phyloP scores from a whole-genome alignment of 1,139 yeast genomes.

The Zygoascus sp. region DNA sequence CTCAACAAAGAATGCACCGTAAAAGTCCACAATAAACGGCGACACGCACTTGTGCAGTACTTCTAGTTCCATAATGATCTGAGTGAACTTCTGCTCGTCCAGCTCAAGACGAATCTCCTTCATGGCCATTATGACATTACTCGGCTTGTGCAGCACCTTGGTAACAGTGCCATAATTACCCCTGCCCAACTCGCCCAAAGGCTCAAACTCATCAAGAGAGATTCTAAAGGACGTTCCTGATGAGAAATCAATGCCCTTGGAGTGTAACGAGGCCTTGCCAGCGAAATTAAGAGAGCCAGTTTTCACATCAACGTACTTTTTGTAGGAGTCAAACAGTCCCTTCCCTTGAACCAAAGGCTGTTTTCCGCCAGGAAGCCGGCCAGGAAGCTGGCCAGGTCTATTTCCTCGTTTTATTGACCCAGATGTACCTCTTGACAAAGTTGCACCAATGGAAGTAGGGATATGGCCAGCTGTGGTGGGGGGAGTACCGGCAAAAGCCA shows the following conservation, averaged over 20 bases:
- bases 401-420: slow-evolving; percentile 8
- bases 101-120: slow-evolving; percentile 89
- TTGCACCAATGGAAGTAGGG: background rate
- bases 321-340: slow-evolving; percentile 63
- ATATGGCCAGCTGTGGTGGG: background rate
- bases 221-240: slow-evolving; percentile 85
- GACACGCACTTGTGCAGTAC: slow-evolving; percentile 86
- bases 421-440: slow-evolving; percentile 1
- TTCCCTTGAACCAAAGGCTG: slow-evolving; percentile 1
- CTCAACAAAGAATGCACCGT: slow-evolving; percentile 95
- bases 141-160: slow-evolving; percentile 90
- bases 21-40: slow-evolving; percentile 89
- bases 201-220: slow-evolving; percentile 78
- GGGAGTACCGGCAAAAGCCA: background rate
- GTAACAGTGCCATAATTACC: slow-evolving; percentile 96
- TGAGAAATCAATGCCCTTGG: slow-evolving; percentile 86
- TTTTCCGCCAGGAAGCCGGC: slow-evolving; percentile 7
- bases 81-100: slow-evolving; percentile 87
- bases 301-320: slow-evolving; percentile 83
- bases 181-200: slow-evolving; percentile 82
- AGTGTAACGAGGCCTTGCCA: slow-evolving; percentile 87
- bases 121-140: slow-evolving; percentile 92
- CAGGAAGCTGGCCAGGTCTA: slow-evolving; percentile 13
- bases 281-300: slow-evolving; percentile 89
- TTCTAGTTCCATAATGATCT: slow-evolving; percentile 92